phyloP scores from a whole-genome alignment of 768 basidiomycete species.

The Albatrellus ellisii region DNA sequence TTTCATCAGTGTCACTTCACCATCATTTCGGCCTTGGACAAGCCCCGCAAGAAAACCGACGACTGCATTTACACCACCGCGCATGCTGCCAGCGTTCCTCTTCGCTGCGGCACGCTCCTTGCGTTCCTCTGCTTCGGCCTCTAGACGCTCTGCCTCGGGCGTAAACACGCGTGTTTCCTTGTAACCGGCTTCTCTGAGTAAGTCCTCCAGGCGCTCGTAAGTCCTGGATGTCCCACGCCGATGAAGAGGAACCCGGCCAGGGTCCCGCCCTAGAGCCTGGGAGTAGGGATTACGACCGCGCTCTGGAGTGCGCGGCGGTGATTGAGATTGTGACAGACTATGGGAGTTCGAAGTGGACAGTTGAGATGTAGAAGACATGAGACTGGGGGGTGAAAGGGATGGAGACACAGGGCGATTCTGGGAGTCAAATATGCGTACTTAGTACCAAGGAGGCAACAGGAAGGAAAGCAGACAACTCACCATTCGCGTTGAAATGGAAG shows the following conservation, averaged over 20 bases:
- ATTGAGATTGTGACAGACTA: too few relatives aligned
- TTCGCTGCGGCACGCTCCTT: slow-evolving; percentile 1
- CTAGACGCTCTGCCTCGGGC: slow-evolving; percentile 55
- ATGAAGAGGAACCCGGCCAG: slow-evolving; percentile 53
- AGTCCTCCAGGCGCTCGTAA: slow-evolving; percentile 76
- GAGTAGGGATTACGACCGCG: slow-evolving; percentile 34
- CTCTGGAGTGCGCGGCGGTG: slow-evolving; percentile 8
- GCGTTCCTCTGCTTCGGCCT: slow-evolving; percentile 19
- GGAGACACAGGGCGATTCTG: too few relatives aligned
- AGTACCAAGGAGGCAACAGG: too few relatives aligned
- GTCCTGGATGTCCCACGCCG: slow-evolving; percentile 67
- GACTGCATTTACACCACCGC: slow-evolving; percentile 36
- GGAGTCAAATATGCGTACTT: too few relatives aligned
- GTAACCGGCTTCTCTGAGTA: slow-evolving; percentile 80
- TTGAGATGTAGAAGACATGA: too few relatives aligned
- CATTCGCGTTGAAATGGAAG: too few relatives aligned
- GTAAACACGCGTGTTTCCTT: slow-evolving; percentile 88
- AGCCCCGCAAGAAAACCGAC: slow-evolving; percentile 56
- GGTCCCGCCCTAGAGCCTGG: slow-evolving; percentile 30
- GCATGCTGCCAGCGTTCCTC: slow-evolving; percentile 22
- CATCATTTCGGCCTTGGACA: slow-evolving; percentile 26
- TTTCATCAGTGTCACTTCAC: slow-evolving; percentile 12
- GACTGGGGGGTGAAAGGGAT: too few relatives aligned
- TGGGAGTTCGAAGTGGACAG: too few relatives aligned
- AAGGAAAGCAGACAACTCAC: too few relatives aligned